Percentiles rank a stretch among this genome's conserved stretches.
These are phyloP conservation scores for Epichloe gansuensis DNA, from an alignment of 2,329 filamentous ascomycete species.

Conservation along the genomic window DNA sequence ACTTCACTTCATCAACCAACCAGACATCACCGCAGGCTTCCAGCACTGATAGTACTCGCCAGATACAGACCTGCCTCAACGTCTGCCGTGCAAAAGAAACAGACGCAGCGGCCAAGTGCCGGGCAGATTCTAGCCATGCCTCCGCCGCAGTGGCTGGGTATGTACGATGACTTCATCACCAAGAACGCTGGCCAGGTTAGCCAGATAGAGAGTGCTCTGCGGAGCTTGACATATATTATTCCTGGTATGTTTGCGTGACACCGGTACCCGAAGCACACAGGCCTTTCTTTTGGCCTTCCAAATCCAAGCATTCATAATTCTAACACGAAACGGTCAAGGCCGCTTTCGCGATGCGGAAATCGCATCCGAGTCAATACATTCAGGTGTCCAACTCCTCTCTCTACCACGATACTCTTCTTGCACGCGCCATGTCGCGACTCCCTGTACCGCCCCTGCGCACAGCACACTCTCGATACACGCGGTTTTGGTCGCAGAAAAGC, in stretches of 20 bases:
- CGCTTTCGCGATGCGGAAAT: slow-evolving; percentile 88
- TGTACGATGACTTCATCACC: slow-evolving; percentile 83
- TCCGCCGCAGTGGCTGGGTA: slow-evolving; percentile 53
- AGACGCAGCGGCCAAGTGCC: not conserved
- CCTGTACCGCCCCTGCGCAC: slow-evolving; percentile 41
- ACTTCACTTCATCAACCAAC: too few species aligned
- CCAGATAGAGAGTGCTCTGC: slow-evolving; percentile 85
- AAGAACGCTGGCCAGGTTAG: slow-evolving; percentile 90
- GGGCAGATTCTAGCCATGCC: slow-evolving; percentile 22
- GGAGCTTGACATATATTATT: slow-evolving; percentile 91
- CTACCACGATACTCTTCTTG: slow-evolving; percentile 82
- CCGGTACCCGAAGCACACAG: too few species aligned
- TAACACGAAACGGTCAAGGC: slow-evolving; percentile 29
- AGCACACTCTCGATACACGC: slow-evolving; percentile 53
- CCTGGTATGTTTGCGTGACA: slow-evolving; percentile 43
- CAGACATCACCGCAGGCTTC: too few species aligned
- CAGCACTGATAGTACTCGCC: too few species aligned
- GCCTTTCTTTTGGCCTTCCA: not conserved
- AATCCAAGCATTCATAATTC: not conserved
- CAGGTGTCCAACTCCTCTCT: slow-evolving; percentile 75
- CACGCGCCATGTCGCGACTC: slow-evolving; percentile 48
- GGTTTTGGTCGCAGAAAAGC: slow-evolving; percentile 51
- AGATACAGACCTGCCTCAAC: too few species aligned
- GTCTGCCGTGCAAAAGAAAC: too few species aligned
- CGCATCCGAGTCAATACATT: slow-evolving; percentile 84